These are phyloP conservation scores for Gynandropsis gynandra DNA, from an alignment of 345 rosid genomes.

Conservation along the genomic window DNA sequence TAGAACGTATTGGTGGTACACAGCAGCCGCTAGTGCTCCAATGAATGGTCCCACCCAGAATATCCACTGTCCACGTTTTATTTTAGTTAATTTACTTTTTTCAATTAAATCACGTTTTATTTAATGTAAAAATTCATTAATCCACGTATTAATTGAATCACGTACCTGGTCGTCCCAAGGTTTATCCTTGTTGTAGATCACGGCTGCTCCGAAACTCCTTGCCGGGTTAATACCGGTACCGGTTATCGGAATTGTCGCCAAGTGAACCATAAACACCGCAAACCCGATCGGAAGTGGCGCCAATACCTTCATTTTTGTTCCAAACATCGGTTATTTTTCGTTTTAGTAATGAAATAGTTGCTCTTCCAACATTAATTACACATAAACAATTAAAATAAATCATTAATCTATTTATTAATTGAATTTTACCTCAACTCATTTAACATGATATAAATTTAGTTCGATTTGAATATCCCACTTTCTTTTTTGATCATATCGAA, in stretches of 20 bases:
- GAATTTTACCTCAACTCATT: no score
- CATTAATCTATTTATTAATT: no score
- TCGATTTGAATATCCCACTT: no score
- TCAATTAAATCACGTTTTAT: no score
- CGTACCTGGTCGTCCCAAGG: constrained; percentile 33
- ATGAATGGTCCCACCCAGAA: constrained; percentile 83
- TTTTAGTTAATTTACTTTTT: no score
- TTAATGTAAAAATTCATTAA: no score
- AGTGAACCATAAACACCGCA: constrained; percentile 32
- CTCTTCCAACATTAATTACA: no score
- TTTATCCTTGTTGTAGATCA: constrained; percentile 30
- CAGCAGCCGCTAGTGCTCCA: constrained; percentile 60
- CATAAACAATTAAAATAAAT: no score
- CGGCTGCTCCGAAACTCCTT: constrained; percentile 36
- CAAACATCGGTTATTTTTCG: background rate
- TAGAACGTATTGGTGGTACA: constrained; percentile 59
- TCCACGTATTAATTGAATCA: no score
- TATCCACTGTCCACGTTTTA: constrained; percentile 49
- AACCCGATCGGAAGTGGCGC: constrained; percentile 35
- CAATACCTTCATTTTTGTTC: constrained; percentile 22
- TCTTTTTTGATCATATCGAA: no score
- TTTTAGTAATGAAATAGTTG: no score
- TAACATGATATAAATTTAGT: no score
- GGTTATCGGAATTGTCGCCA: constrained; percentile 32
- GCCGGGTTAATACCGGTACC: constrained; percentile 39